Evolutionary conservation across 768 basidiomycete genomes (phyloP).

Genomic region (Hirschioporus abietinus): DNA sequence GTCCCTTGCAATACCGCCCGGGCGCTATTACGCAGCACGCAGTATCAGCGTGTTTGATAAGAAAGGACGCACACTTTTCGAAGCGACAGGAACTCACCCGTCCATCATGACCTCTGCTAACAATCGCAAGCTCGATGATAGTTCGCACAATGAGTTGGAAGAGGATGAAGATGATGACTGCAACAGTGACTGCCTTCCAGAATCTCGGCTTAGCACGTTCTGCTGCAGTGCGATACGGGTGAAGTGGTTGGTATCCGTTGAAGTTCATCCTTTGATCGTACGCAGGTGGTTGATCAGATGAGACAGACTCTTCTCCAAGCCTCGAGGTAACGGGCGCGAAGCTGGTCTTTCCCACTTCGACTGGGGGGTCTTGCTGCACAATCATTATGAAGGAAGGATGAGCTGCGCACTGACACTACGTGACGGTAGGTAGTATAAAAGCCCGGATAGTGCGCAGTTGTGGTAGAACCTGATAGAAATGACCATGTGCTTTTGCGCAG

Average conservation of each 20-base stretch:
- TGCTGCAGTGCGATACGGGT: background rate
- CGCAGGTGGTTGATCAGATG: background rate
- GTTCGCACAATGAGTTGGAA: background rate
- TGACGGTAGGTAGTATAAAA: background rate
- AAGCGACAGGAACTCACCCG: background rate
- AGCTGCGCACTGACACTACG: background rate
- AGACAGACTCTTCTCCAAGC: background rate
- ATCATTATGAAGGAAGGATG: background rate
- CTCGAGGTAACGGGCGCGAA: background rate
- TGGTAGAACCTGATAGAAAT: background rate
- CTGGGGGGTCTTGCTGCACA: background rate
- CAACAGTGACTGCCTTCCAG: background rate
- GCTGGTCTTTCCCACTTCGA: background rate
- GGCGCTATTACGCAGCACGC: background rate
- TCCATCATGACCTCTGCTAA: background rate
- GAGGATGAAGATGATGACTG: background rate
- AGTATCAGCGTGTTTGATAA: background rate
- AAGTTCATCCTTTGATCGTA: background rate
- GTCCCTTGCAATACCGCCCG: background rate
- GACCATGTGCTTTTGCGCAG: background rate
- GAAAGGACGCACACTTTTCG: background rate
- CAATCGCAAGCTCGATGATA: background rate
- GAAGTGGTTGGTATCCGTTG: background rate
- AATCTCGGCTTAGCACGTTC: background rate
- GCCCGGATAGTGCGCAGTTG: background rate